Base-by-base conservation (phyloP, 148 eudicot genomes). In the Cornus kousa region DNA sequence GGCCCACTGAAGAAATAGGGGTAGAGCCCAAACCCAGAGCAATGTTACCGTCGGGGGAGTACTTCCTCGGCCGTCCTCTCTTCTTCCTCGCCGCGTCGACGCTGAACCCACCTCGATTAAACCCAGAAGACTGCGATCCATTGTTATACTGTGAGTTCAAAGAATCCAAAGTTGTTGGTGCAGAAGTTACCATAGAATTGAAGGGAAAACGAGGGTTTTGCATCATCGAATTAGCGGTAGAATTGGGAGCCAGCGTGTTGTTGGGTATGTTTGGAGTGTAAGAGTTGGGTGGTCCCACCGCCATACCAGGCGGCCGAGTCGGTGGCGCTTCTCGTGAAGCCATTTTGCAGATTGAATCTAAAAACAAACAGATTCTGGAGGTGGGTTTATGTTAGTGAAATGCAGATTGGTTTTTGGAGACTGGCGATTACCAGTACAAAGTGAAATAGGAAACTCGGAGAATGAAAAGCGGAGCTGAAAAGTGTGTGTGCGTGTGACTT, bases 11-110 rank as follows among this genome's bases (percentile, higher is more conserved):
- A 22, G 75, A 70, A 7, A 68, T 72, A 14, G 86, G 76, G 7
- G 81, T 39, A 1, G 82, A 74, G 20, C 88, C 76, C 74, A 91
- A 83, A 13, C 88, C 91, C 17, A 89, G 74, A 24, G 84, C 91
- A 84, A 87, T 85, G 84, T 81, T 88, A 35, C 82, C 83, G 31
- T 89, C 93, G 1, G 98, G 97, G 1, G 96, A 91, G 81, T 95
- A 95, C 82, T 95, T 95, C 59, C 98, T 93, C 5, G 98, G 98
- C 46, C 98, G 73, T 0, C 98, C 98, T 22, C 98, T 78, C 74
- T 93, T 95, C 90, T 95, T 95, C 87, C 80, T 93, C 2, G 87
- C 87, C 5, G 92, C 82, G 72, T 94, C 96, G 80, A 82, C 80
- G 76, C 78, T 82, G 64, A 89, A 89, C 77, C 88, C 90, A 13